Evolutionary conservation across 495 filamentous ascomycete species (phyloP), one percentile per base, ranked within the genome.

Genomic region (Penicillium bialowiezense): DNA sequence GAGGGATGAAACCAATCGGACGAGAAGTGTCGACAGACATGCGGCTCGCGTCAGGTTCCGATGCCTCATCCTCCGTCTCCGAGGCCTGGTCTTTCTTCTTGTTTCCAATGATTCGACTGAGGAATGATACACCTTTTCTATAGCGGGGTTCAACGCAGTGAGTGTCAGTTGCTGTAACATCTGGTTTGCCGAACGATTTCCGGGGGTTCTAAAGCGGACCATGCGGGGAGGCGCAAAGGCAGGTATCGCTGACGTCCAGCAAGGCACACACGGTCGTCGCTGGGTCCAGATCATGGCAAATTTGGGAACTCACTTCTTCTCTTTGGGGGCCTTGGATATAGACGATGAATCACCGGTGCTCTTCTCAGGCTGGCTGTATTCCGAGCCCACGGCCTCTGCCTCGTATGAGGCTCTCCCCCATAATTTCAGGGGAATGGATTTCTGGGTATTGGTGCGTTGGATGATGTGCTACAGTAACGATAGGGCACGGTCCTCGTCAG

Each of bases 71-170:
- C 34, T 80, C 71, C 26, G 63, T 57, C 33, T 75, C 73, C 24
- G 75, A 71, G 26, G 72, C 69, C 10, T 68, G 54, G 36, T 78
- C 74, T 42, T 84, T 83, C 66, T 87, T 91, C 69, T 87, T 92
- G 42, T 77, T 77, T 17, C 86, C 83, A 54, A 91, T 91, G 54
- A 97, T 87, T 33, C 90, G 85, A 69, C 91, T 95, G 36, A 99
- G 79, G 61, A 99, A 96, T 12, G 90, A 96, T 23, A 87, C 84
- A 5, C 88, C 88, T 70, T 91, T 96, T 71, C 85, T 95, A 43
- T 45, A 51, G 26, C 32, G 39, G 58, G 32, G 26, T 41, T 37
- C 20, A 35, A 34, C 41, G 28, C 19, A 32, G n/a, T 17, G 10
- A 34, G 37, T 21, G 26, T 39, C 32, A 54, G 52, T 29, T 17